phyloP scores from a whole-genome alignment of 1,284 basidiomycete genomes.

The Microbotryomycetes sp. region DNA sequence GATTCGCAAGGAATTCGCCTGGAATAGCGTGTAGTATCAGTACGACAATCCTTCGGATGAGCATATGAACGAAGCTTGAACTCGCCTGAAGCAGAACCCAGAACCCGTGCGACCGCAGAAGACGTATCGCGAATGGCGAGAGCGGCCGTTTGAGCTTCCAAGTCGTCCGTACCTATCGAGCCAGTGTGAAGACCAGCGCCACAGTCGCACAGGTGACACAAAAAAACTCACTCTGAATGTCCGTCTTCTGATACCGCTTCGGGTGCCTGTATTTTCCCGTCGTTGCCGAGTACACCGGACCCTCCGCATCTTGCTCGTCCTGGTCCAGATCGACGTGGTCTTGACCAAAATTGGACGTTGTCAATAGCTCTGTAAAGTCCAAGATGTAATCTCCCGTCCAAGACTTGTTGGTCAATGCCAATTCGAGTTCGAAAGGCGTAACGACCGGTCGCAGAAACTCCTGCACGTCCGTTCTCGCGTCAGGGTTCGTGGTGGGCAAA shows the following conservation, averaged over 20 bases:
- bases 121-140: constrained; percentile 24
- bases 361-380: constrained; percentile 66
- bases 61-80: background rate
- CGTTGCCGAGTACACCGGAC: constrained; percentile 72
- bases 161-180: constrained; percentile 21
- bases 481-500: background rate
- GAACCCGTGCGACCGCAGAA: constrained; percentile 32
- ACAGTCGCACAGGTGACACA: constrained; percentile 6
- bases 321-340: constrained; percentile 40
- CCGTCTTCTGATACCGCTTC: constrained; percentile 52
- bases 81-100: constrained; percentile 38
- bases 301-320: constrained; percentile 45
- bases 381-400: constrained; percentile 79
- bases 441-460: constrained; percentile 87
- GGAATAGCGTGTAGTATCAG: background rate
- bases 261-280: constrained; percentile 78
- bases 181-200: background rate
- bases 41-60: background rate
- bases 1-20: constrained; percentile 43
- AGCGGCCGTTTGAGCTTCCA: constrained; percentile 21
- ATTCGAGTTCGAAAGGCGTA: constrained; percentile 84
- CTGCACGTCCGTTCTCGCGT: constrained; percentile 44
- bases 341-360: constrained; percentile 29
- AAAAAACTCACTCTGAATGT: constrained; percentile 30
- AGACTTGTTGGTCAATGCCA: constrained; percentile 54